Base-by-base conservation (phyloP, 768 basidiomycete species). In the Trametes coccinea region DNA sequence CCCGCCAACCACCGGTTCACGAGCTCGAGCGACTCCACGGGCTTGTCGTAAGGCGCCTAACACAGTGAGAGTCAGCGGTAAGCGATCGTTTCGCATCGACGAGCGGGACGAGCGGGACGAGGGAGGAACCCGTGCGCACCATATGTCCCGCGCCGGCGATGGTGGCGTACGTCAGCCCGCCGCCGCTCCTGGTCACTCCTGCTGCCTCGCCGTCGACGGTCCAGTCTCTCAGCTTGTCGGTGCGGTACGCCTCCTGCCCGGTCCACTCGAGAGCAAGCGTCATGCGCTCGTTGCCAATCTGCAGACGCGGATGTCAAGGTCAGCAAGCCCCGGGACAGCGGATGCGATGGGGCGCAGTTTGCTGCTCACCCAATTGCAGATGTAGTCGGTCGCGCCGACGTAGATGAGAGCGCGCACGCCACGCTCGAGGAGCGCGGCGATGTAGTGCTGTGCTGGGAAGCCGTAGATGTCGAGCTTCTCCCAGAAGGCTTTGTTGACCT, bases 141-240 rank as follows among this genome's bases (percentile, higher is more conserved):
- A 88, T 88, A 75, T 92, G 90, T n/a, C 90, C 90, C 16, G 88
- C 89, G 9, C 79, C 86, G 43, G 80, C 73, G 46, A 89, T 75
- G 0, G 83, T 87, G 5, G 79, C 82, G 70, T 84, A 89, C 10
- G 85, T 88, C 55, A 93, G 72, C 8, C 81, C 82, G 5, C 78
- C 79, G 29, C 78, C 78, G 49, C 75, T 78, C 66, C 85, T 81
- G 39, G 82, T 83, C 64, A 76, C 73, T 3, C 89, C 89, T 0
- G 79, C 88, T 7, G 71, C 69, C 53, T 79, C 69, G 1, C 82
- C 85, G 49, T 81, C 75, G 14, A 88, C 80, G 2, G 67, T 66
- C 88, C 88, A 91, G 9, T 83, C 77, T 47, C 75, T 73, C 69
- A 85, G 72, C 10, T 74, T 67, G 50, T 79, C 69, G 17, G 65